Evolutionary conservation across 768 basidiomycete genomes (phyloP), one percentile per base, ranked within the genome.

Genomic region (Pisolithus marmoratus): DNA sequence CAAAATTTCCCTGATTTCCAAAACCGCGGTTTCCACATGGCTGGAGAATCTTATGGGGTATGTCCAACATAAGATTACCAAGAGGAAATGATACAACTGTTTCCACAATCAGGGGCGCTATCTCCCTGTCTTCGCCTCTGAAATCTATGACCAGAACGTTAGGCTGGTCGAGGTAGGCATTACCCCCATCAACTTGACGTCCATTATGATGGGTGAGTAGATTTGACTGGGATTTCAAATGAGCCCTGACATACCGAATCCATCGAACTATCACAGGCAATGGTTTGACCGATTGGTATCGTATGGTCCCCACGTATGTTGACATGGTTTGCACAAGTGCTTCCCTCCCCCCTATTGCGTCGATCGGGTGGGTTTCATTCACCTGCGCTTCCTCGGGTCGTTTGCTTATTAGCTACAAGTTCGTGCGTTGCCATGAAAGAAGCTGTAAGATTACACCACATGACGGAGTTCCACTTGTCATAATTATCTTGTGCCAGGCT

Each of bases 1-100:
- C 84, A 88, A 58, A 75, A 82, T 52, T 90, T 90, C 62, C 74
- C 66, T 50, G 72, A 83, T 58, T 87, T 88, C 72, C 81, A 85
- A 57, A 85, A 84, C 2, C 70, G 85, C 17, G 55, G 60, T 20
- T 82, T 85, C 65, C 83, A 85, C 54, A 75, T 85, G 72, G 72
- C 80, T 2, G 82, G 75, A 14, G 75, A 82, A 65, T 80, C 78
- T 4, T 81, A 81, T 38, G 81, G 72, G 12, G 81, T 79, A 54
- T 44, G 72, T 65, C 19, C 3, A 29, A 11, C 6, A 24, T 17
- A 8, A 44, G 12, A 20, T 27, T 46, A 52, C 53, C 20, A 4
- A 2, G 12, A 15, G 12, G n/a, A 41, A 22, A 19, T 4, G 22
- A 19, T 41, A 2, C 5, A 41, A 41, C 8, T 41, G 40, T 14